A percentile compares a stretch with the other conserved stretches of the same genome.
Conservation (phyloP, 2,329 filamentous ascomycete species). For the Trichoderma sp. region DNA sequence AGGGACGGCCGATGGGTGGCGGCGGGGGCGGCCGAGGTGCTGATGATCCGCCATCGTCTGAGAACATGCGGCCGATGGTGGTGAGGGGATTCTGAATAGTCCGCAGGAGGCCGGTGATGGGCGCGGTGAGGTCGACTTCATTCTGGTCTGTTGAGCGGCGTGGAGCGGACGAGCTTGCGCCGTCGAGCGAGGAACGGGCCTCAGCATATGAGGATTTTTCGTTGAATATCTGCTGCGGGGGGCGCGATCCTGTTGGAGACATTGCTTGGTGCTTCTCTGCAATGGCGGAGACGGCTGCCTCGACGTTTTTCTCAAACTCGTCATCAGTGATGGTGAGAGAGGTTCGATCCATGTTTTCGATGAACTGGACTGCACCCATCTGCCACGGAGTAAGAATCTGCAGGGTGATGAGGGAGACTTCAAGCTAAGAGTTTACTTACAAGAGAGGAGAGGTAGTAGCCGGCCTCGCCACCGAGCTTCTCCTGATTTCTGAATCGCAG, state of each 20-base stretch:
- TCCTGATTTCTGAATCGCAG: conserved; percentile 95
- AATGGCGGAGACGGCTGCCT: conserved; percentile 91
- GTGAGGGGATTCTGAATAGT: conserved; percentile 89
- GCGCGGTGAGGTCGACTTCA: conserved; percentile 61
- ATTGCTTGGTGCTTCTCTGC: conserved; percentile 76
- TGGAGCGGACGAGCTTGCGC: conserved; percentile 38
- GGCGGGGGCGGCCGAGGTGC: conserved; percentile 38
- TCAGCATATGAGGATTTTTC: conserved; percentile 41
- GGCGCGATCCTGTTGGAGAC: conserved; percentile 38
- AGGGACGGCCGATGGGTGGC: conserved; percentile 28
- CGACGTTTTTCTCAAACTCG: conserved; percentile 95
- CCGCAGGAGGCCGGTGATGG: conserved; percentile 79
- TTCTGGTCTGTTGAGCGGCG: conserved; percentile 56
- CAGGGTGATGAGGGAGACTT: neutral
- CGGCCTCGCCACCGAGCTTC: conserved; percentile 94
- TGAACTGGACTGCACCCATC: conserved; percentile 94
- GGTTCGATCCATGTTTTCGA: conserved; percentile 93
- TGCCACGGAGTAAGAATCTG: conserved; percentile 33
- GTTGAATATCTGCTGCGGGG: conserved; percentile 41
- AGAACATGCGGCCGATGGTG: conserved; percentile 93
- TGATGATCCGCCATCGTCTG: conserved; percentile 56
- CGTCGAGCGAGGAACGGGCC: conserved; percentile 44
- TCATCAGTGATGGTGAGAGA: conserved; percentile 90
- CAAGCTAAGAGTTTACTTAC: conserved; percentile 44
- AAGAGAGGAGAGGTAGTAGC: conserved; percentile 94